Evolutionary conservation across 345 rosid species (phyloP), one percentile per base, ranked within the genome.

Genomic region (Citrus maxima): DNA sequence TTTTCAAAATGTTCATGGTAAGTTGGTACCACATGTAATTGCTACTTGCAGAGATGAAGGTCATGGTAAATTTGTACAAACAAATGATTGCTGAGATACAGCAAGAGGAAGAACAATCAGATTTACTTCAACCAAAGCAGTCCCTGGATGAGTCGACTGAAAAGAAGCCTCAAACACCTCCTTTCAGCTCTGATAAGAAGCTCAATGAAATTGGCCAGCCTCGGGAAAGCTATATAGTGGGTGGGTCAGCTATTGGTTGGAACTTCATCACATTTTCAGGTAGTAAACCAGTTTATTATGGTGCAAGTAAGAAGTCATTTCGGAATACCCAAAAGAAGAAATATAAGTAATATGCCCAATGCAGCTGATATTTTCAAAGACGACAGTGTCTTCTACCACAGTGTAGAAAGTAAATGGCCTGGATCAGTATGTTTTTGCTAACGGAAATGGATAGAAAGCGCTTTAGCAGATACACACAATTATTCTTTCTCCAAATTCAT

Each of bases 211-310:
- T 40, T 71, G 42, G 54, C 24, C 78, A 67, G 68, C 13, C 8
- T 67, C 75, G 76, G 27, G 38, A 35, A 59, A 83, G 86, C 76
- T 80, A 80, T 46, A 27, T 83, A 18, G 73, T 79, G 6, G 83
- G 81, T 13, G 83, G 86, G 34, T 80, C 83, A 30, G 76, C 58
- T 61, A 79, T 60, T 70, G 86, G 78, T 74, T 80, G 86, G 86
- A 83, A 83, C 37, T 83, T 79, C 82, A 67, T 83, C 28, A 83
- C 85, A 51, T 83, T 59, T 61, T 49, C 38, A 27, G 82, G 85
- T 18, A 6, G 78, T 61, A 73, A 49, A 16, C 78, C 78, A 46
- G 80, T 79, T 79, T 79, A 83, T 40, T 79, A 67, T 51, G 85
- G 85, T 1, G 59, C 73, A 38, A 77, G 73, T 22, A 83, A 77